Percentiles rank a stretch among this genome's conserved stretches.
Evolutionary conservation across 1,284 basidiomycete species (phyloP).

Genomic region (Apiotrichum veenhuisii): DNA sequence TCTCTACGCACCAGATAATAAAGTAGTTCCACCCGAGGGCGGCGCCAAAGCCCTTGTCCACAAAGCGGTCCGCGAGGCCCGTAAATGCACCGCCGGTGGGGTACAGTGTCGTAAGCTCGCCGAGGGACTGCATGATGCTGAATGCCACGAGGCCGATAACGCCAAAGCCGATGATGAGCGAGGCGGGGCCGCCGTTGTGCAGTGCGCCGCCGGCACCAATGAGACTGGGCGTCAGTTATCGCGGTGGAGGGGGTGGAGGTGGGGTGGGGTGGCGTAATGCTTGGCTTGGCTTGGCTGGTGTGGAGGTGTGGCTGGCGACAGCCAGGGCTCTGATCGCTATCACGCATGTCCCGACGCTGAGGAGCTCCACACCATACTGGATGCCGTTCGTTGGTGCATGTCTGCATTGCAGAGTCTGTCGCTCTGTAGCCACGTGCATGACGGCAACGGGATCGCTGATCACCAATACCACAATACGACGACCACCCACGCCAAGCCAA

Average conservation of each 20-base stretch:
- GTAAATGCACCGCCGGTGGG: slow-evolving; percentile 25
- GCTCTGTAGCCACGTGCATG: no score
- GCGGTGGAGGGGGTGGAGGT: no score
- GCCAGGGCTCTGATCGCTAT: no score
- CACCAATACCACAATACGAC: no score
- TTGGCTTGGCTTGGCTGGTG: no score
- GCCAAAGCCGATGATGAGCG: slow-evolving; percentile 26
- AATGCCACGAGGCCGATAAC: slow-evolving; percentile 24
- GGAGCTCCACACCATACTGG: no score
- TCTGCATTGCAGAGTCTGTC: no score
- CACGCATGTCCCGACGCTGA: no score
- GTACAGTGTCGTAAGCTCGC: slow-evolving; percentile 27
- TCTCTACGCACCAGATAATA: slow-evolving; percentile 18
- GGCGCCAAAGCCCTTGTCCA: slow-evolving; percentile 24
- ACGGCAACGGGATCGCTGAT: no score
- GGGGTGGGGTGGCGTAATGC: neutral
- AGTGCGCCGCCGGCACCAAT: slow-evolving; percentile 24
- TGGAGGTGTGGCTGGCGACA: no score
- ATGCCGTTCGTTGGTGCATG: no score
- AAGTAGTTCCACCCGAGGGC: slow-evolving; percentile 31
- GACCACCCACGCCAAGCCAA: neutral
- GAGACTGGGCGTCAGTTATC: slow-evolving; percentile 4
- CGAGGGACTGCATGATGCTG: slow-evolving; percentile 26
- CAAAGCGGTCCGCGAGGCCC: slow-evolving; percentile 23
- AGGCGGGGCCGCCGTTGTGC: slow-evolving; percentile 20